Evolutionary conservation across 805 yeast genomes (phyloP).

Genomic region (Cyberlindnera mississippiensis): DNA sequence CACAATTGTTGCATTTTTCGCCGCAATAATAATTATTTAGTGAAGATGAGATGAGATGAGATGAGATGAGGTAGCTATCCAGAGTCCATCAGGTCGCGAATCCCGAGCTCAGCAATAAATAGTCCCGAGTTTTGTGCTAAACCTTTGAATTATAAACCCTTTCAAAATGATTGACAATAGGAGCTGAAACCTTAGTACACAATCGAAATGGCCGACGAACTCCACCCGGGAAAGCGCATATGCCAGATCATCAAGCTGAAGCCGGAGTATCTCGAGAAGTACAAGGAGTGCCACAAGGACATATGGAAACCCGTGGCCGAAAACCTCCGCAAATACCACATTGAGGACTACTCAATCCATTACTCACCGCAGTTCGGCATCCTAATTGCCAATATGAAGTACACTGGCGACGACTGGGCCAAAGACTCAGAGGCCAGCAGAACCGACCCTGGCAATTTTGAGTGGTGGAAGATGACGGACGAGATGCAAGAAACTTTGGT

Average conservation of each 20-base stretch:
- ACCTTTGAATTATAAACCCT: no score
- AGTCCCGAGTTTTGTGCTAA: no score
- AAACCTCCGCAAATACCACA: constrained; percentile 33
- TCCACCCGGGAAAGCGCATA: constrained; percentile 35
- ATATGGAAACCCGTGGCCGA: constrained; percentile 33
- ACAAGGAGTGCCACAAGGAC: constrained; percentile 31
- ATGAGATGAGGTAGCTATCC: no score
- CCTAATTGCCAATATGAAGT: constrained; percentile 36
- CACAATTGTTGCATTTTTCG: no score
- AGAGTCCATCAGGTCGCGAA: no score
- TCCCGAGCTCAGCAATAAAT: no score
- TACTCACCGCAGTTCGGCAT: constrained; percentile 31
- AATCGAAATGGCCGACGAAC: constrained; percentile 7
- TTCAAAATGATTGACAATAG: no score
- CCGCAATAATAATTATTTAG: no score
- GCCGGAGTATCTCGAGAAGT: constrained; percentile 37
- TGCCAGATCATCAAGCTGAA: constrained; percentile 37
- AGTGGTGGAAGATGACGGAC: constrained; percentile 41
- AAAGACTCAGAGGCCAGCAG: constrained; percentile 32
- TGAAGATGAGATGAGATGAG: no score
- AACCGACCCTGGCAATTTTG: constrained; percentile 33
- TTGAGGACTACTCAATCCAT: constrained; percentile 40
- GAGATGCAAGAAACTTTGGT: constrained; percentile 36
- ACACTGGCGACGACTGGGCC: constrained; percentile 37
- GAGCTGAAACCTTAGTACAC: no score